A percentile compares a stretch with the other conserved stretches of the same genome.
These are phyloP conservation scores for Pseudophaeomoniella oleicola DNA, from an alignment of 2,329 filamentous ascomycete species.

Conservation along the genomic window DNA sequence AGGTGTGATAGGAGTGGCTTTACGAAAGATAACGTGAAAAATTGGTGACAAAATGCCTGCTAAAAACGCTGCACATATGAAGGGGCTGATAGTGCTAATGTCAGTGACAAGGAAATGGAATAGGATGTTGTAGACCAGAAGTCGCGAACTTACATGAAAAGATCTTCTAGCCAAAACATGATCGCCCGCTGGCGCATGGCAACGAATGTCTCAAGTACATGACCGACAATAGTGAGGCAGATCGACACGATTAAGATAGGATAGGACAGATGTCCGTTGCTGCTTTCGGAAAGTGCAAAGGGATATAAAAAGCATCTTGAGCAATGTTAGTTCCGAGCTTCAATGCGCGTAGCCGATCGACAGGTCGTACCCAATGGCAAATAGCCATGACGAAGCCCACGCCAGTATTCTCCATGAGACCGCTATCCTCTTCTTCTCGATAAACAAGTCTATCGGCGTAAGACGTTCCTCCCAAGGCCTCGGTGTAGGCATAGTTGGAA, in stretches of 20 bases:
- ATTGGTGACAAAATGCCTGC: not conserved
- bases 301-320: not conserved
- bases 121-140: not conserved
- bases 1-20: not conserved
- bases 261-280: not conserved
- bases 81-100: not conserved
- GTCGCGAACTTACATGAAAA: not conserved
- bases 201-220: not conserved
- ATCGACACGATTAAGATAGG: not conserved
- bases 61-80: not conserved
- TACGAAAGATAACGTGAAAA: not conserved
- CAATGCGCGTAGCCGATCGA: no score
- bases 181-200: not conserved
- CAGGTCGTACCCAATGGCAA: not conserved
- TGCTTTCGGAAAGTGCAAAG: not conserved
- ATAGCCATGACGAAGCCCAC: not conserved
- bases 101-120: not conserved
- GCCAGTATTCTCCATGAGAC: not conserved
- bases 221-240: not conserved
- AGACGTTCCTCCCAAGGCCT: not conserved
- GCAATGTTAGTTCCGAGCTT: no score
- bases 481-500: not conserved
- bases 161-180: not conserved
- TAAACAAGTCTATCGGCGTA: not conserved
- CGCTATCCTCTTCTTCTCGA: not conserved